Conservation (phyloP, 2,329 filamentous ascomycete genomes). For the Allantophomopsis lycopodina region DNA sequence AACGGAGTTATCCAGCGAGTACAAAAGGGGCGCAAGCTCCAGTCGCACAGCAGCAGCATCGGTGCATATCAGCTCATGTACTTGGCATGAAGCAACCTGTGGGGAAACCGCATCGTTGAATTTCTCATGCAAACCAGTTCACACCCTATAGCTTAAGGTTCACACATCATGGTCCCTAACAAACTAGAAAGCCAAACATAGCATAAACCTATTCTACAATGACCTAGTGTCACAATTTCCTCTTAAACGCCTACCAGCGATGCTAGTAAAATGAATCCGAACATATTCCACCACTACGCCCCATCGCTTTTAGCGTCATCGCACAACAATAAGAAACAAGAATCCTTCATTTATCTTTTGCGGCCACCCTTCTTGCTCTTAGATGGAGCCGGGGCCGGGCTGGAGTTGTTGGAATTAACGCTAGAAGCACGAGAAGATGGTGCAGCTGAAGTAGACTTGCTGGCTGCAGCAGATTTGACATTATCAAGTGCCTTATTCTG, state of each 20-base stretch:
- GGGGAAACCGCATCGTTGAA: too few species aligned
- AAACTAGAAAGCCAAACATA: too few species aligned
- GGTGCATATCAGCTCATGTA: too few species aligned
- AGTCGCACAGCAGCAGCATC: too few species aligned
- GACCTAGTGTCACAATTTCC: background rate
- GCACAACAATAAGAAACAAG: background rate
- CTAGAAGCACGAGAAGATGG: slow-evolving; percentile 73
- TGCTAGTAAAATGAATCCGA: background rate
- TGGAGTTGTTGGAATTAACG: slow-evolving; percentile 62
- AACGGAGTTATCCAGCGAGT: too few species aligned
- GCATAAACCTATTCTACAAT: too few species aligned
- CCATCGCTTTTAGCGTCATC: background rate
- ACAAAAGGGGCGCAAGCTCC: too few species aligned
- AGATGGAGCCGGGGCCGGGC: slow-evolving; percentile 22
- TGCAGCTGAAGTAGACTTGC: slow-evolving; percentile 61
- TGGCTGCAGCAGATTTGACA: slow-evolving; percentile 57
- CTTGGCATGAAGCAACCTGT: too few species aligned
- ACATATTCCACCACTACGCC: background rate
- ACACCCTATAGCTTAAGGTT: too few species aligned
- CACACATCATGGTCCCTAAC: too few species aligned
- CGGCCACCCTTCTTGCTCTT: slow-evolving; percentile 33
- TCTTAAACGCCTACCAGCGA: background rate
- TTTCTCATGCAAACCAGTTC: too few species aligned
- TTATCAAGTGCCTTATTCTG: slow-evolving; percentile 91
- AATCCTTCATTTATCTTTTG: slow-evolving; percentile 28